Evolutionary conservation across 306 rosid genomes (phyloP).

Genomic region (Senna tora): DNA sequence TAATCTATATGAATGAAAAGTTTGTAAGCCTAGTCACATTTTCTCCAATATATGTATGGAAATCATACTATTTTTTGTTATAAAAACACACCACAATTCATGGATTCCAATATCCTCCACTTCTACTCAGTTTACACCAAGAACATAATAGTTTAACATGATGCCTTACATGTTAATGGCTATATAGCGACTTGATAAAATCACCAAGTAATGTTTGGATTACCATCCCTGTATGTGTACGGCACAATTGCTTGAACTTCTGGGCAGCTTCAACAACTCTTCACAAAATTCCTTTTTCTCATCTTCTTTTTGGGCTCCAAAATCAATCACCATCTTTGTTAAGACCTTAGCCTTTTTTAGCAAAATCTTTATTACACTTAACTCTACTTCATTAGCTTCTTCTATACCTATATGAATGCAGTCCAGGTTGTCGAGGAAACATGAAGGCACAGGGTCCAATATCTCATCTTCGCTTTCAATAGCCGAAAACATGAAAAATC

Average conservation of each 20-base stretch:
- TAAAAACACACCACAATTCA: too few relatives aligned
- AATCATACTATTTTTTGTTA: too few relatives aligned
- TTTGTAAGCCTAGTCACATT: too few relatives aligned
- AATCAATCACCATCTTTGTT: background rate
- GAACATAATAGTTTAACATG: too few relatives aligned
- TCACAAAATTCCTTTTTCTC: background rate
- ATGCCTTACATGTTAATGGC: too few relatives aligned
- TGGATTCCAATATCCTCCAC: too few relatives aligned
- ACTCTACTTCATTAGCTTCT: constrained; percentile 10
- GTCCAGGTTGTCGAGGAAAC: constrained; percentile 24
- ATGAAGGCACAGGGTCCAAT: constrained; percentile 38
- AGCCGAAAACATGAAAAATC: background rate
- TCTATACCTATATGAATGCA: constrained; percentile 8
- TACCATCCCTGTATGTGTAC: too few relatives aligned
- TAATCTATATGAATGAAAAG: too few relatives aligned
- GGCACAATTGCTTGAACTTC: background rate
- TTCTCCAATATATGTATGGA: too few relatives aligned
- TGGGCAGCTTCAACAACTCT: background rate
- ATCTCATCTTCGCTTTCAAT: constrained; percentile 1
- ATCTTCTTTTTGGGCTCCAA: background rate
- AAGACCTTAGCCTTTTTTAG: constrained; percentile 22
- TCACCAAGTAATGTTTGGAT: too few relatives aligned
- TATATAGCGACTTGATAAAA: too few relatives aligned
- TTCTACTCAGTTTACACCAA: too few relatives aligned
- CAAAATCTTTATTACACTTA: constrained; percentile 19